Base-by-base conservation (phyloP, 106 monocot species). In the Cymbidium sinense region DNA sequence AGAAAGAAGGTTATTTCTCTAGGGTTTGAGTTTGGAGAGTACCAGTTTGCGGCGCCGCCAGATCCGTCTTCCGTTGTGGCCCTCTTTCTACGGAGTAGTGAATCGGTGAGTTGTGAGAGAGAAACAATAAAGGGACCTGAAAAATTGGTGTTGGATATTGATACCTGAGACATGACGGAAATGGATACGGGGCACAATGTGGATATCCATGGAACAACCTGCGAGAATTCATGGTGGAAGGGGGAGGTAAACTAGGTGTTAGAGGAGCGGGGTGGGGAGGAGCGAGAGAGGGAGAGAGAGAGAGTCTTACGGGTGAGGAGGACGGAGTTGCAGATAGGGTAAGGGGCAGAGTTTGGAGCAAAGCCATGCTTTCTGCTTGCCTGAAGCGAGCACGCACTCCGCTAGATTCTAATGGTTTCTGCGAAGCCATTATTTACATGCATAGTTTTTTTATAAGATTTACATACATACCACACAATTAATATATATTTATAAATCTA, bases 1-100 rank as follows among this genome's bases (percentile, higher is more conserved):
- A 25, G 23, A 62, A 29, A 75, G 12, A n/a, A 33, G 6, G 17
- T 5, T 19, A 1, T 70, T 31, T 8, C 1, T 20, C 21, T 37
- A 23, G 71, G 71, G 37, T 72, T 72, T 37, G 34, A 39, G 21
- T n/a, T 72, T 21, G 20, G 21, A 34, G 17, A 36, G 19, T 85
- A 88, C 88, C 85, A 88, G 79, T 61, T 85, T 88, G 34, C 88
- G 64, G 34, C 88, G 85, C 28, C 88, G 77, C 88, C 88, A 88
- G 27, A 85, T 77, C 58, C 85, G 67, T 51, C 47, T 62, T 12
- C 39, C 71, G 71, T 34, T 39, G 71, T 23, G 0, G 37, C 37
- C 21, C 21, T 37, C 71, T 37, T 72, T 39, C 69, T 69, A 33
- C 69, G 3, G 34, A 34, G 33, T 2, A 69, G 15, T 0, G 5